Conservation (phyloP, 2,329 filamentous ascomycete genomes). For the Sporothrix protearum region DNA sequence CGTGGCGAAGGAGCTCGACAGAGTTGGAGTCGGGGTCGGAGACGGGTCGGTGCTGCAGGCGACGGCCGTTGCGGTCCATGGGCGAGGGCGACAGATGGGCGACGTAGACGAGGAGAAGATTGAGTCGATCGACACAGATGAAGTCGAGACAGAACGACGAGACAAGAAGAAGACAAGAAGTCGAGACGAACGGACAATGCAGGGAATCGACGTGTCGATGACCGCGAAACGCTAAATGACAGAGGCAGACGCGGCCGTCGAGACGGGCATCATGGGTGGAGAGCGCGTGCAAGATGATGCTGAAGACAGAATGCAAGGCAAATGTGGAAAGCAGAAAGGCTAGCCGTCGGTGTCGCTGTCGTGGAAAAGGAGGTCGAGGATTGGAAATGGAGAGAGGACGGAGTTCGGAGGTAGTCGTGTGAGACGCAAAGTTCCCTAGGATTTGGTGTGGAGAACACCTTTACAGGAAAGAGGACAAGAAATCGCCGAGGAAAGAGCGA, state of each 20-base stretch:
- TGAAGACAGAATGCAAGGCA: neutral
- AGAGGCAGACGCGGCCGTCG: constrained; percentile 16
- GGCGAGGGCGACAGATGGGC: neutral
- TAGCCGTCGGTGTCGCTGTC: neutral
- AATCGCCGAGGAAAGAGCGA: neutral
- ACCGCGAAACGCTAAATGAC: constrained; percentile 11
- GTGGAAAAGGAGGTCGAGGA: neutral
- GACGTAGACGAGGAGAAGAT: neutral
- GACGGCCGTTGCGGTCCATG: constrained; percentile 12
- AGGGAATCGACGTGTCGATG: neutral
- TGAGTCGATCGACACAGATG: neutral
- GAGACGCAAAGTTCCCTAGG: neutral
- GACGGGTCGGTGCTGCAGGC: neutral
- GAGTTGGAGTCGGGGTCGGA: neutral
- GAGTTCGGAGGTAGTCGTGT: neutral
- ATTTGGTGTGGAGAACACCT: neutral
- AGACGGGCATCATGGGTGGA: constrained; percentile 13
- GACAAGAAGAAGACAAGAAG: neutral
- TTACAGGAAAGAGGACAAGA: neutral
- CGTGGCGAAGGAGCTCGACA: constrained; percentile 6
- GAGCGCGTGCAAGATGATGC: neutral
- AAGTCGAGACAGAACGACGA: neutral
- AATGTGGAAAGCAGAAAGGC: neutral
- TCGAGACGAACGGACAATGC: no score
- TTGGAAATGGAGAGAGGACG: neutral